Percentiles rank a stretch among this genome's conserved stretches.
Evolutionary conservation across 176 grass and related monocot genomes (phyloP).

Genomic region (Aegilops speltoides): DNA sequence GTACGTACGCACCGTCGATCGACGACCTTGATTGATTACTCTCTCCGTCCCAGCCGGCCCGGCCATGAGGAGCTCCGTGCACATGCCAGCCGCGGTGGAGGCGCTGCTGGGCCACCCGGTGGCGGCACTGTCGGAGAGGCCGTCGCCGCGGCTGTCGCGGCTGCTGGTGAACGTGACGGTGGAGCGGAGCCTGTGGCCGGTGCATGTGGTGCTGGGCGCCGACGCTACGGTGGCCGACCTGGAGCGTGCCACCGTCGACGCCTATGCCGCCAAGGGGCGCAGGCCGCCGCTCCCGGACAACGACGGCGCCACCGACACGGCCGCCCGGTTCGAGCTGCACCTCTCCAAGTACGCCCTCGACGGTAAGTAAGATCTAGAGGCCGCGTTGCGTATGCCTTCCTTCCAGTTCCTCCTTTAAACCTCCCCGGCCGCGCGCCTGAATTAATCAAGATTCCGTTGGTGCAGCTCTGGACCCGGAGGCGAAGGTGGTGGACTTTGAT

Average conservation of each 20-base stretch:
- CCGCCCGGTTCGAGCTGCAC: conserved; percentile 49
- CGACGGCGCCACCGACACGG: neutral
- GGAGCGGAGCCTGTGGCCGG: conserved; percentile 68
- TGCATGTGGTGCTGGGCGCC: conserved; percentile 62
- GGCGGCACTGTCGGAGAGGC: neutral
- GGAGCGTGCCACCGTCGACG: conserved; percentile 38
- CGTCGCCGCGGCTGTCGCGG: conserved; percentile 44
- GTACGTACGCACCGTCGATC: too few species aligned
- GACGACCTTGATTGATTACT: too few species aligned
- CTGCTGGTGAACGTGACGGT: conserved; percentile 87
- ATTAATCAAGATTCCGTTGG: too few species aligned
- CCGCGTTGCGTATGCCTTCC: too few species aligned
- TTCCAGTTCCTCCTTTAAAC: too few species aligned
- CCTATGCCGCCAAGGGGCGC: conserved; percentile 55
- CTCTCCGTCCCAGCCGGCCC: too few species aligned
- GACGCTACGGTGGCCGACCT: conserved; percentile 72
- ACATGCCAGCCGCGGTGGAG: neutral
- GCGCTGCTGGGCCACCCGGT: neutral
- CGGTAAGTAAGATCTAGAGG: conserved; percentile 18
- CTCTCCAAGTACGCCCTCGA: conserved; percentile 77
- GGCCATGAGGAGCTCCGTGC: neutral
- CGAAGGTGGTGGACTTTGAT: conserved; percentile 59
- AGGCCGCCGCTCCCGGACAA: conserved; percentile 30
- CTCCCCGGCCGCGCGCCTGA: too few species aligned
- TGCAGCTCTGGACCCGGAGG: conserved; percentile 44